Evolutionary conservation across 441 rosid genomes (phyloP), one percentile per base, ranked within the genome.

Genomic region (Populus hybrid): DNA sequence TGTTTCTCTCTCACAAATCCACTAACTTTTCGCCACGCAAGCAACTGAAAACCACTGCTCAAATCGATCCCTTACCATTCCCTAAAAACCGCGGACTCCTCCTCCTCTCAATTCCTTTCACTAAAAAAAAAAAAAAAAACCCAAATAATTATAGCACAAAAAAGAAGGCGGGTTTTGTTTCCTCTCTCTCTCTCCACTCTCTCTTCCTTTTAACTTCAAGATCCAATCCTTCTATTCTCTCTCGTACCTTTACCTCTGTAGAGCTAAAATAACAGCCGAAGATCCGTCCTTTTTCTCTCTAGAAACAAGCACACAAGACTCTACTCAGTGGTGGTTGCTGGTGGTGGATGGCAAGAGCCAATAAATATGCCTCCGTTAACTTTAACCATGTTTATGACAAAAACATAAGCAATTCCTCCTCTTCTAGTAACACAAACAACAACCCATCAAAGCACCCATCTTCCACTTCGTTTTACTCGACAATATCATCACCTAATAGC

Each of bases 291-390:
- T 46, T 42, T 46, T 40, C 53, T 46, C 53, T 46, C 53, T 46
- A 4, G 14, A 40, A 46, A 46, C 18, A 11, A 46, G 16, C 32
- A 40, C 3, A 40, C 46, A 40, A 40, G 3, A 11, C 46, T 40
- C 46, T 40, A 40, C 46, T 40, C 0, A n/a, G 1, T 26, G 59
- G 76, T 69, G 42, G 80, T 35, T 66, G 67, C 26, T 3, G 38
- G 81, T 50, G 84, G 91, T 87, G 88, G 88, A 94, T 94, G 98
- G 97, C 98, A 83, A 89, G 93, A 82, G 73, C 88, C 80, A 94
- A 94, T 82, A 92, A 91, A 79, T 90, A 89, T 73, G 73, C 90
- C 23, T 84, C 98, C 79, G 85, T 92, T 72, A 92, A 91, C 85
- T 94, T 83, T 82, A 94, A 88, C 76, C 86, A 92, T 83, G 77